Conservation (phyloP, 208 protist genomes). For the Trypanosoma melophagium region DNA sequence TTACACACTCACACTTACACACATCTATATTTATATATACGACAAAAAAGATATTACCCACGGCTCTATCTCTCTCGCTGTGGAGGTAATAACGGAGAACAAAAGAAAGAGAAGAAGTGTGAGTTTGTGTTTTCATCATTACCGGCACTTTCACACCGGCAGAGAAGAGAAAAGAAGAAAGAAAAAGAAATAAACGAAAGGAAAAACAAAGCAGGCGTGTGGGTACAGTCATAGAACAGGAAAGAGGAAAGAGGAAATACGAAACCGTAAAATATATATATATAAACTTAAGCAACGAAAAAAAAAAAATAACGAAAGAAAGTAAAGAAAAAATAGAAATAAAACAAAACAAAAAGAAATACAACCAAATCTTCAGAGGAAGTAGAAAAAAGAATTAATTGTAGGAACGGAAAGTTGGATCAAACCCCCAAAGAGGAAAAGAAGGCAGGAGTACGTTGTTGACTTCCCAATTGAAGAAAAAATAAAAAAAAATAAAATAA, state of each 20-base stretch:
- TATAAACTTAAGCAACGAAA: slow-evolving; percentile 8
- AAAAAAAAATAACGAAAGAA: slow-evolving; percentile 4
- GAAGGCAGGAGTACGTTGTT: neutral
- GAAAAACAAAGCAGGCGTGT: neutral
- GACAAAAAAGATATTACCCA: too few species aligned
- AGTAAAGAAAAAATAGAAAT: slow-evolving; percentile 13
- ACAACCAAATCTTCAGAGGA: slow-evolving; percentile 9
- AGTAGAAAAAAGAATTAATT: slow-evolving; percentile 11
- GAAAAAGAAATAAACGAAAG: neutral
- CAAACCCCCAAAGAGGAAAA: neutral
- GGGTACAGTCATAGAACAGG: neutral
- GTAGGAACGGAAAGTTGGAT: neutral
- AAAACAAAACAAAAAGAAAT: slow-evolving; percentile 19
- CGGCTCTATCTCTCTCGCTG: too few species aligned
- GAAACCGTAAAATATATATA: neutral
- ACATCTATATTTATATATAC: too few species aligned
- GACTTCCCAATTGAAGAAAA: neutral
- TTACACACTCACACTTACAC: too few species aligned
- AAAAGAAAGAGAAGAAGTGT: too few species aligned
- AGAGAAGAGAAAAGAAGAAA: too few species aligned
- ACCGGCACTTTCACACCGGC: neutral
- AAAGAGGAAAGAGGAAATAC: slow-evolving; percentile 6
- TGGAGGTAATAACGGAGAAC: too few species aligned
- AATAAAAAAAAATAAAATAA: neutral
- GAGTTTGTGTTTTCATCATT: too few species aligned